Conservation (phyloP, 1,139 yeast species). For the Suhomyces guaymorum region DNA sequence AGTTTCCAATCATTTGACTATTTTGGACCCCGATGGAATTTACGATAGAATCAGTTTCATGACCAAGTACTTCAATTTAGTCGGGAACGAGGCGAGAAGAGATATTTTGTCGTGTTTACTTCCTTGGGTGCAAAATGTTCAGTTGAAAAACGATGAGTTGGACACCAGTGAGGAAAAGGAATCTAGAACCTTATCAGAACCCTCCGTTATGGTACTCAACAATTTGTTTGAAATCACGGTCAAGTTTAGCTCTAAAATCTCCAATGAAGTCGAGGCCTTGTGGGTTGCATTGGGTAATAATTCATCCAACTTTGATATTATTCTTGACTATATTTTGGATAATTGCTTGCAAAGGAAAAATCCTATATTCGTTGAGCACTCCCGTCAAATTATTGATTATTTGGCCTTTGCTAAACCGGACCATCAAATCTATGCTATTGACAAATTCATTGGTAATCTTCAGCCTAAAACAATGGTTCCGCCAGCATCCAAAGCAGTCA, state of each 20-base stretch:
- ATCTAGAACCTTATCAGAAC: conserved; percentile 19
- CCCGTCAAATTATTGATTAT: conserved; percentile 80
- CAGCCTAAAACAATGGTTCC: conserved; percentile 91
- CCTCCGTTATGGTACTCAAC: conserved; percentile 74
- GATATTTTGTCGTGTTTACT: conserved; percentile 77
- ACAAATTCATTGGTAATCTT: conserved; percentile 64
- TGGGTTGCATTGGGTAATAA: conserved; percentile 90
- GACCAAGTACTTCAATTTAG: conserved; percentile 67
- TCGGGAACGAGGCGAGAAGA: conserved; percentile 56
- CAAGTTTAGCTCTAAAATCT: conserved; percentile 68
- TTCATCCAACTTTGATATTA: conserved; percentile 66
- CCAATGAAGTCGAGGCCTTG: conserved; percentile 86
- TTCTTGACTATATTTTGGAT: conserved; percentile 67
- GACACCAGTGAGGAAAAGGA: conserved; percentile 21
- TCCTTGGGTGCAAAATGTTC: conserved; percentile 89
- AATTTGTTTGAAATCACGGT: conserved; percentile 86
- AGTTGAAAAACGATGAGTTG: conserved; percentile 44
- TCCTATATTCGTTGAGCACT: conserved; percentile 71
- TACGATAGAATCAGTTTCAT: conserved; percentile 68
- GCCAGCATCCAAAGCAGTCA: conserved; percentile 36
- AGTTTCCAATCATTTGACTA: conserved; percentile 62
- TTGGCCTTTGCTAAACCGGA: conserved; percentile 63
- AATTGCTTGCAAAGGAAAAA: conserved; percentile 73
- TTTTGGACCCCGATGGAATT: conserved; percentile 57
- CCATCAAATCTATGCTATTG: conserved; percentile 53